A percentile compares a stretch with the other conserved stretches of the same genome.
Evolutionary conservation across 305 asterid genomes (phyloP).

Genomic region (Fraxinus albicans): DNA sequence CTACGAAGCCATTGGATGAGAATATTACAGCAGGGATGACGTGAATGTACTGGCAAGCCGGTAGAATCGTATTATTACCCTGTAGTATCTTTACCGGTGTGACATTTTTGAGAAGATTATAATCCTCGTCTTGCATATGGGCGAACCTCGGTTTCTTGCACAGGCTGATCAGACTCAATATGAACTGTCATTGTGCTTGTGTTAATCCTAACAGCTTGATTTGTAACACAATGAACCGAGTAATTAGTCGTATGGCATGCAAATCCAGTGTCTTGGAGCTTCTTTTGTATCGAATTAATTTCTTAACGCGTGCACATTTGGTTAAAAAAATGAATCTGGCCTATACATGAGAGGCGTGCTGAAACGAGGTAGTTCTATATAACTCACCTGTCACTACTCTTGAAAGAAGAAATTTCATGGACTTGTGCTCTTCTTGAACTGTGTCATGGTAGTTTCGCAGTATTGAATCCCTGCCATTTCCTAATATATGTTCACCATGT

Average conservation of each 20-base stretch:
- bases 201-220: constrained; percentile 29
- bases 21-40: constrained; percentile 27
- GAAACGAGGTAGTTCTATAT: not conserved
- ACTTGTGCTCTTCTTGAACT: constrained; percentile 8
- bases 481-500: not conserved
- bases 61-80: constrained; percentile 16
- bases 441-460: not conserved
- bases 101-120: constrained; percentile 27
- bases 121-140: constrained; percentile 59
- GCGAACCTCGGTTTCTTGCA: constrained; percentile 24
- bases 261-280: constrained; percentile 37
- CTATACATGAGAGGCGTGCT: not conserved
- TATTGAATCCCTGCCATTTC: constrained; percentile 20
- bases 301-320: not conserved
- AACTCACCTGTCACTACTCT: not conserved
- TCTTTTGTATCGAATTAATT: not conserved
- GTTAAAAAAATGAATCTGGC: too few species aligned
- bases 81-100: constrained; percentile 22
- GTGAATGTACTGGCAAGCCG: constrained; percentile 23
- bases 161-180: constrained; percentile 21
- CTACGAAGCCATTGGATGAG: constrained; percentile 36
- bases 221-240: constrained; percentile 47
- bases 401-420: not conserved
- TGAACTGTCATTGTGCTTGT: constrained; percentile 37
- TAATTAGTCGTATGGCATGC: constrained; percentile 29